Evolutionary conservation across 208 protist genomes (phyloP).

Genomic region (Strigomonas galati): DNA sequence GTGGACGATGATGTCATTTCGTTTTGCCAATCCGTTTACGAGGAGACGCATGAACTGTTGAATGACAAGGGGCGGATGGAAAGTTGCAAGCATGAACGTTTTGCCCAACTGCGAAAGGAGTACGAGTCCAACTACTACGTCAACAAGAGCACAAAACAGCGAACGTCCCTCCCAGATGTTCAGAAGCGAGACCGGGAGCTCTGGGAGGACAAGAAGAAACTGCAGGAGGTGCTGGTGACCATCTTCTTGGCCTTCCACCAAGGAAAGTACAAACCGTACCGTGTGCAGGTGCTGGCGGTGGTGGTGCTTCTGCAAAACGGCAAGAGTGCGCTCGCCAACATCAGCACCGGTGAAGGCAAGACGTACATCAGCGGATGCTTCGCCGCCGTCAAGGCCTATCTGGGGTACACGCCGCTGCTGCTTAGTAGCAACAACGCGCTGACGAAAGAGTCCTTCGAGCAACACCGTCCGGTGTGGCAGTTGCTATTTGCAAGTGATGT

Average conservation of each 20-base stretch:
- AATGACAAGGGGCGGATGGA: neutral
- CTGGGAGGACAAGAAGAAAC: neutral
- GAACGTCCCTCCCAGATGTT: neutral
- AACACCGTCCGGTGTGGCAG: neutral
- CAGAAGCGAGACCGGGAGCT: neutral
- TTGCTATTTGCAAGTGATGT: neutral
- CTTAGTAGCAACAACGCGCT: neutral
- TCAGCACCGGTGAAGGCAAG: conserved; percentile 6
- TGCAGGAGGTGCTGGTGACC: neutral
- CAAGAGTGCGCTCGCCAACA: neutral
- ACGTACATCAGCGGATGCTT: conserved; percentile 9
- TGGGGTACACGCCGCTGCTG: neutral
- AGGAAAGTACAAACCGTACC: neutral
- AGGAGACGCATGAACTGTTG: neutral
- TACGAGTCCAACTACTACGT: neutral
- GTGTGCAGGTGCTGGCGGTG: neutral
- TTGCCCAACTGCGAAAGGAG: neutral
- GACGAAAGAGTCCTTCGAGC: neutral
- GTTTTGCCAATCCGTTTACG: neutral
- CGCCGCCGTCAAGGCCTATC: neutral
- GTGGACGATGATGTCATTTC: neutral
- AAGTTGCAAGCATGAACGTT: neutral
- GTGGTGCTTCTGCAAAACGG: neutral
- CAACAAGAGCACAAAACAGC: neutral
- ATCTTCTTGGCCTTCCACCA: neutral